These are phyloP conservation scores for Jatropha podagrica DNA, from an alignment of 441 rosid genomes.

Conservation along the genomic window DNA sequence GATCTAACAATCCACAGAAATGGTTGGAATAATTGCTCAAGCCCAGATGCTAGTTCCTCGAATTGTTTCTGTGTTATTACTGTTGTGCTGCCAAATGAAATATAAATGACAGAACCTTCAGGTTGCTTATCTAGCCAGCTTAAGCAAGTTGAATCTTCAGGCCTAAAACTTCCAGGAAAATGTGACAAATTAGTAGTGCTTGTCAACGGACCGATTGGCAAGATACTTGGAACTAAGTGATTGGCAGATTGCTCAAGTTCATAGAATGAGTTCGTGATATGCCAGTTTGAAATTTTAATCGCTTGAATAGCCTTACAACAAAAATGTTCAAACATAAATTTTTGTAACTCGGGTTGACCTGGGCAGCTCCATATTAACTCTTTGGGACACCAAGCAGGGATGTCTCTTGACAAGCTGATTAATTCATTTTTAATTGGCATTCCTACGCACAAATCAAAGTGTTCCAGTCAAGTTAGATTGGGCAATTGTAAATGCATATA, in stretches of 20 bases:
- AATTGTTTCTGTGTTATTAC: slow-evolving; percentile 52
- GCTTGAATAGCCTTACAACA: slow-evolving; percentile 5
- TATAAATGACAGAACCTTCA: slow-evolving; percentile 52
- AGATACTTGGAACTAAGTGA: slow-evolving; percentile 44
- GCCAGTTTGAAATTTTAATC: slow-evolving; percentile 40
- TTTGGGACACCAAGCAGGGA: slow-evolving; percentile 38
- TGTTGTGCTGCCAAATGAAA: slow-evolving; percentile 56
- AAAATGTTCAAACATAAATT: neutral
- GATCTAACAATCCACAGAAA: slow-evolving; percentile 73
- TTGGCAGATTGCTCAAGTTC: slow-evolving; percentile 56
- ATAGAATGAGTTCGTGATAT: slow-evolving; percentile 53
- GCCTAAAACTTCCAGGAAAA: slow-evolving; percentile 36
- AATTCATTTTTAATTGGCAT: slow-evolving; percentile 17
- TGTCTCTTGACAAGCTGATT: slow-evolving; percentile 38
- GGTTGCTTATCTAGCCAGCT: slow-evolving; percentile 70
- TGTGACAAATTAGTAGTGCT: slow-evolving; percentile 34
- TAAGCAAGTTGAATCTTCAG: slow-evolving; percentile 41
- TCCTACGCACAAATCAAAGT: slow-evolving; percentile 14
- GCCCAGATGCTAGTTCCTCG: slow-evolving; percentile 52
- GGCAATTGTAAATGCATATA: no score
- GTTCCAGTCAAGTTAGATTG: neutral
- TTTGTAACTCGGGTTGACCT: slow-evolving; percentile 13
- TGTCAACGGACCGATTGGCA: slow-evolving; percentile 57
- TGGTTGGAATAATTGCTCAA: slow-evolving; percentile 37
- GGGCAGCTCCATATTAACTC: slow-evolving; percentile 43